phyloP scores from a whole-genome alignment of 306 rosid genomes.

The Quercus dentata region DNA sequence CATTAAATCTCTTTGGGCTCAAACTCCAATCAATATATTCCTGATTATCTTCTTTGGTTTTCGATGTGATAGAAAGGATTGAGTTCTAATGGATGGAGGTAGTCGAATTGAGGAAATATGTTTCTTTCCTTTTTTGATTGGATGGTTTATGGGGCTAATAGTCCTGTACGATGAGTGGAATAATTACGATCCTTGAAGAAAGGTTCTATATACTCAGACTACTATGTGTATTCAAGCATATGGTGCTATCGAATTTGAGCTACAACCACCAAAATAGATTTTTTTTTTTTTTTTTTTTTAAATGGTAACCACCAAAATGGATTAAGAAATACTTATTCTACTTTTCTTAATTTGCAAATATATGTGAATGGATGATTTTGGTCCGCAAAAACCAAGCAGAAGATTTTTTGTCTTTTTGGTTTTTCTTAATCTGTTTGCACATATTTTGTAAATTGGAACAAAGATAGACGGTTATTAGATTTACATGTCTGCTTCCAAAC shows the following conservation, averaged over 20 bases:
- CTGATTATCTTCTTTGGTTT: background rate
- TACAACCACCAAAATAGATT: background rate
- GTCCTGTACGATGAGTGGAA: background rate
- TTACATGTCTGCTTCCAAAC: background rate
- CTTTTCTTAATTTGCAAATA: background rate
- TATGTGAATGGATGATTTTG: background rate
- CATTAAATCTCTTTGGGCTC: background rate
- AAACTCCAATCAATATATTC: background rate
- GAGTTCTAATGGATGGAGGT: conserved; percentile 5
- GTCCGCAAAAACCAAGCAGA: background rate
- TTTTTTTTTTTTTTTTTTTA: background rate
- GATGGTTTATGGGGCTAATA: background rate
- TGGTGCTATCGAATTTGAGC: background rate
- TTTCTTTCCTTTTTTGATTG: background rate
- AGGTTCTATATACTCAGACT: background rate
- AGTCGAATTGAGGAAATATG: background rate
- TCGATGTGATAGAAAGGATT: background rate
- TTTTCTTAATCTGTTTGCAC: too few species aligned
- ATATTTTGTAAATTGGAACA: too few species aligned
- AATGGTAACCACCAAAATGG: too few species aligned
- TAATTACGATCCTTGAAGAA: background rate
- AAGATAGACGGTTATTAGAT: too few species aligned
- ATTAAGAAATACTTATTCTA: too few species aligned
- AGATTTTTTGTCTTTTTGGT: too few species aligned
- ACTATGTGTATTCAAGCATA: background rate